These are phyloP conservation scores for Sindora glabra DNA, from an alignment of 306 rosid species.

Conservation along the genomic window DNA sequence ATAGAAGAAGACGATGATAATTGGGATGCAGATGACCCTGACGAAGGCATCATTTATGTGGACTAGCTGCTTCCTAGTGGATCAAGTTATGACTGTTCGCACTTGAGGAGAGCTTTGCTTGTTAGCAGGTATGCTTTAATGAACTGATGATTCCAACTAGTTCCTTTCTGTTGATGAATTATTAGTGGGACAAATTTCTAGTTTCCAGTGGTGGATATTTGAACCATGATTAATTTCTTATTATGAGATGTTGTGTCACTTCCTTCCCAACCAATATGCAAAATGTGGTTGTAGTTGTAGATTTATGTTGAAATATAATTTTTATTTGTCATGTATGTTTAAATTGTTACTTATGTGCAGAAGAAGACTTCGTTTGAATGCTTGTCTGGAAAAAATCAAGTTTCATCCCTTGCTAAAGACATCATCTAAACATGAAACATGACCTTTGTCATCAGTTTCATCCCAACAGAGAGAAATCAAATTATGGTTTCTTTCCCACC, in stretches of 20 bases:
- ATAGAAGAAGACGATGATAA: slow-evolving; percentile 36
- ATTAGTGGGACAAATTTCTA: background rate
- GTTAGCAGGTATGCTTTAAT: slow-evolving; percentile 37
- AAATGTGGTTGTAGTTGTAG: background rate
- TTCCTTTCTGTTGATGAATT: background rate
- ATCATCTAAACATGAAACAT: slow-evolving; percentile 3
- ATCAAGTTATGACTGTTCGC: background rate
- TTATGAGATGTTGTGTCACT: no score
- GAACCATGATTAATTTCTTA: background rate
- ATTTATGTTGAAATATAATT: background rate
- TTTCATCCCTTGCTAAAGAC: background rate
- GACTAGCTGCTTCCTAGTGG: slow-evolving; percentile 33
- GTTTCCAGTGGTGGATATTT: background rate
- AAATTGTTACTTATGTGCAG: slow-evolving; percentile 3
- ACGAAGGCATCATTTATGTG: slow-evolving; percentile 68
- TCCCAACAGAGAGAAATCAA: background rate
- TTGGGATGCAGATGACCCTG: slow-evolving; percentile 67
- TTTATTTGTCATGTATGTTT: background rate
- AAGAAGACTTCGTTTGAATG: slow-evolving; percentile 2
- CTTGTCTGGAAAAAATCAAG: slow-evolving; percentile 4
- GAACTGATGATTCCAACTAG: background rate
- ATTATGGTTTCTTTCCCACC: background rate
- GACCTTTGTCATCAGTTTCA: background rate
- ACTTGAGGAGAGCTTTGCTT: background rate
- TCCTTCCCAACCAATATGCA: no score